These are phyloP conservation scores for Amyloporia xantha DNA, from an alignment of 768 basidiomycete genomes.

Conservation along the genomic window DNA sequence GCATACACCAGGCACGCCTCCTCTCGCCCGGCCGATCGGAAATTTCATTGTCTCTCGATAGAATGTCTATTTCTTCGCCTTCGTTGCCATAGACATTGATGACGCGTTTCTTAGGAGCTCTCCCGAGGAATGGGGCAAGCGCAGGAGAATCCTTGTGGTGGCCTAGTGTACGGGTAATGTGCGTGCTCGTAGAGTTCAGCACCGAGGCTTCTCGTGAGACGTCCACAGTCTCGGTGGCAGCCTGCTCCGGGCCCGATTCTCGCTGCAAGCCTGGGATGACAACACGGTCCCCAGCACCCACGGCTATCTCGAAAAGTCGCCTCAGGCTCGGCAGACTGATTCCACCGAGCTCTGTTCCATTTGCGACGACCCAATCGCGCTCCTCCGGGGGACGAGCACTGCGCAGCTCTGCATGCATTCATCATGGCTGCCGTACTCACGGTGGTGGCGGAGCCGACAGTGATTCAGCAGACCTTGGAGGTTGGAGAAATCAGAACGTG, in stretches of 20 bases:
- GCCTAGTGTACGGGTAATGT: constrained; percentile 43
- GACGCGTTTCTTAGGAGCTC: constrained; percentile 33
- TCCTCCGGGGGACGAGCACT: constrained; percentile 27
- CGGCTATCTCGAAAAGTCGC: constrained; percentile 44
- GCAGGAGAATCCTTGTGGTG: constrained; percentile 45
- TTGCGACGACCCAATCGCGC: constrained; percentile 27
- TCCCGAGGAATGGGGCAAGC: constrained; percentile 44
- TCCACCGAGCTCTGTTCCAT: constrained; percentile 35
- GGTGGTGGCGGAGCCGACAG: constrained; percentile 40
- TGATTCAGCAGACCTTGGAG: constrained; percentile 49
- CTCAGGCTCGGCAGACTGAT: constrained; percentile 39
- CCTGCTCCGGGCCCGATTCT: background rate
- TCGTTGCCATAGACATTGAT: constrained; percentile 32
- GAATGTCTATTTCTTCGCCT: constrained; percentile 29
- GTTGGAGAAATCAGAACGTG: constrained; percentile 41
- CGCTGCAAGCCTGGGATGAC: constrained; percentile 8
- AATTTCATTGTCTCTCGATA: constrained; percentile 8
- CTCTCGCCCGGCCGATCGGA: background rate
- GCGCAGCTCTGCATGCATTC: constrained; percentile 43
- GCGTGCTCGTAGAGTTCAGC: constrained; percentile 22
- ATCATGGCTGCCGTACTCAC: constrained; percentile 46
- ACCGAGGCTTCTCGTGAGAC: background rate
- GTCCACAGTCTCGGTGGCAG: background rate
- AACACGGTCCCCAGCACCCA: constrained; percentile 26
- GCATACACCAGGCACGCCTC: constrained; percentile 28